These are phyloP conservation scores for Balamuthia mandrillaris DNA, from an alignment of 208 protist species.

Conservation along the genomic window DNA sequence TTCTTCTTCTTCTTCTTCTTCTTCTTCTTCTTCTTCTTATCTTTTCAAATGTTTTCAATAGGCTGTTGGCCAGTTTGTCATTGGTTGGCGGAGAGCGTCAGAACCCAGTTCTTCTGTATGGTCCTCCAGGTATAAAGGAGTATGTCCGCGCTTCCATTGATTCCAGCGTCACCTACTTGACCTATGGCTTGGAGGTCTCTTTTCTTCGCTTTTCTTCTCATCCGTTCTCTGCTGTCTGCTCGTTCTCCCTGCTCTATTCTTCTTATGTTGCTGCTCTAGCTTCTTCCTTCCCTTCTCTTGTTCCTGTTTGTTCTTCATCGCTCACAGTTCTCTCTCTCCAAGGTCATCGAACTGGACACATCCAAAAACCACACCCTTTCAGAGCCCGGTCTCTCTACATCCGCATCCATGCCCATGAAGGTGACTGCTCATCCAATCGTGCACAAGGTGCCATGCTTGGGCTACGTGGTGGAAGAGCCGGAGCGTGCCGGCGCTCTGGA, in stretches of 20 bases:
- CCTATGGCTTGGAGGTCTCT: conserved; percentile 27
- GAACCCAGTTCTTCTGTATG: conserved; percentile 16
- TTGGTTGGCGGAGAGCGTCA: conserved; percentile 25
- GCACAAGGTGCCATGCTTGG: conserved; percentile 52
- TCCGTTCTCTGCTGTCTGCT: neutral
- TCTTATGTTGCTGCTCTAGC: neutral
- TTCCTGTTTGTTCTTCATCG: no score
- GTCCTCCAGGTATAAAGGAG: conserved; percentile 24
- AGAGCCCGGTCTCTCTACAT: no score
- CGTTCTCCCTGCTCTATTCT: neutral
- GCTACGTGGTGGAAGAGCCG: conserved; percentile 48
- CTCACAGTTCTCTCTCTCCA: neutral
- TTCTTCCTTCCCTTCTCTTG: no score
- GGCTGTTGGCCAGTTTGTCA: conserved; percentile 50
- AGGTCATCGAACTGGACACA: conserved; percentile 37
- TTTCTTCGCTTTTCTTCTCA: neutral
- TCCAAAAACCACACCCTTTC: neutral
- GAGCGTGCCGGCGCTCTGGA: conserved; percentile 50
- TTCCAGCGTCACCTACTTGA: conserved; percentile 33
- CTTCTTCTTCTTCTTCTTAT: neutral
- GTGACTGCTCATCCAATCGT: conserved; percentile 47
- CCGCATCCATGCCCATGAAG: neutral
- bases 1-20: neutral
- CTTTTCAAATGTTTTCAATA: neutral
- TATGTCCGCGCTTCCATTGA: conserved; percentile 15